Evolutionary conservation across 2,329 filamentous ascomycete genomes (phyloP).

Genomic region (Thielaviopsis euricoi): DNA sequence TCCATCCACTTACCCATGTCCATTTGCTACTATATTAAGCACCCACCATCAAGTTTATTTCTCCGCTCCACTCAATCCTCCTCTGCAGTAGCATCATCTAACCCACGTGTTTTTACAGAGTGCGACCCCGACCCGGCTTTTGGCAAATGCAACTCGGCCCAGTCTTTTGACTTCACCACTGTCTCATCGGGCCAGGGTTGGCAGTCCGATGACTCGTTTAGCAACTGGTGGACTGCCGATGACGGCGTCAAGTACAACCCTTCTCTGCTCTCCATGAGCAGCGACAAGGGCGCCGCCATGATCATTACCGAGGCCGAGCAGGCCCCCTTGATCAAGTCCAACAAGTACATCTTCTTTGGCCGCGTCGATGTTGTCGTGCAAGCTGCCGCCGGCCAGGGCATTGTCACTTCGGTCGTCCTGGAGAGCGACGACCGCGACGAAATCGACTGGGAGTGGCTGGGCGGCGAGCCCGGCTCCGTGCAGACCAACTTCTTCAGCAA

Average conservation of each 20-base stretch:
- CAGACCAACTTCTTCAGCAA: constrained; percentile 75
- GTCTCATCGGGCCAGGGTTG: constrained; percentile 29
- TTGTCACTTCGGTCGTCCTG: constrained; percentile 60
- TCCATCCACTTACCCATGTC: too few species aligned
- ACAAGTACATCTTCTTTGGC: constrained; percentile 79
- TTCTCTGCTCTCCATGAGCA: constrained; percentile 16
- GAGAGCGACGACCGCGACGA: constrained; percentile 66
- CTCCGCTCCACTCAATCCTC: not conserved
- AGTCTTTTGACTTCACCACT: constrained; percentile 44
- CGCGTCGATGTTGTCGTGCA: constrained; percentile 54
- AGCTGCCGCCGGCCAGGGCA: constrained; percentile 54
- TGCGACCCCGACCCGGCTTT: constrained; percentile 53
- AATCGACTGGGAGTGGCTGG: constrained; percentile 58
- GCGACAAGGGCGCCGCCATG: constrained; percentile 19
- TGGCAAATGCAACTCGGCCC: constrained; percentile 25
- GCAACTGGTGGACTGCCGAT: constrained; percentile 18
- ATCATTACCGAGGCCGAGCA: constrained; percentile 42
- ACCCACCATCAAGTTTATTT: not conserved
- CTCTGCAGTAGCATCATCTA: not conserved
- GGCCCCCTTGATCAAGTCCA: constrained; percentile 45
- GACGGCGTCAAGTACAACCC: constrained; percentile 19
- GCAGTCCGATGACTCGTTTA: constrained; percentile 13
- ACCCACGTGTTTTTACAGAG: constrained; percentile 11
- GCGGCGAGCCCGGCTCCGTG: constrained; percentile 48
- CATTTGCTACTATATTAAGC: not conserved